Conservation (phyloP, 2,329 filamentous ascomycete genomes). For the Septoria linicola region DNA sequence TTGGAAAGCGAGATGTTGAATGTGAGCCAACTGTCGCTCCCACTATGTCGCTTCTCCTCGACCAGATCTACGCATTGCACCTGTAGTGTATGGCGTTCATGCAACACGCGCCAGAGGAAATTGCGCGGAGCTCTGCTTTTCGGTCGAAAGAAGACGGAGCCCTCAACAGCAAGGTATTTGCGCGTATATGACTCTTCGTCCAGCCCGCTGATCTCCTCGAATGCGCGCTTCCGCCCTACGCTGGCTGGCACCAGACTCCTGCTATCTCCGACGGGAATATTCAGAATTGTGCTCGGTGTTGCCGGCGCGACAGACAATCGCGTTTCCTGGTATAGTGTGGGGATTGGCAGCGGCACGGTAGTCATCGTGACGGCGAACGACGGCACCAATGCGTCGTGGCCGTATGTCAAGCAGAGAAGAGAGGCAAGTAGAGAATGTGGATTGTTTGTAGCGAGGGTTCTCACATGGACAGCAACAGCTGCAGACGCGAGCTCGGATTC, state of each 20-base stretch:
- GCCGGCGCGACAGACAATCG: constrained; percentile 28
- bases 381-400: constrained; percentile 2
- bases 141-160: constrained; percentile 80
- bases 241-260: constrained; percentile 38
- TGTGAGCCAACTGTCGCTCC: constrained; percentile 54
- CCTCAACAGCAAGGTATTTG: constrained; percentile 71
- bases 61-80: constrained; percentile 79
- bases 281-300: constrained; percentile 56
- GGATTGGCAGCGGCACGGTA: constrained; percentile 15
- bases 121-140: constrained; percentile 73
- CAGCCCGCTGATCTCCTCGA: constrained; percentile 47
- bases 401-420: background rate
- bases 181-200: constrained; percentile 73
- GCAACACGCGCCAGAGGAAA: constrained; percentile 87
- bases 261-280: constrained; percentile 63
- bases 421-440: background rate
- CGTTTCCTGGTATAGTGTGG: constrained; percentile 33
- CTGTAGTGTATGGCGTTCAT: constrained; percentile 76
- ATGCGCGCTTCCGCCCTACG: constrained; percentile 36
- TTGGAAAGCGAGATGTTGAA: constrained; percentile 81
- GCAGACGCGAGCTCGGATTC: too few species aligned
- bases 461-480: too few species aligned
- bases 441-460: too few species aligned
- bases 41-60: constrained; percentile 48
- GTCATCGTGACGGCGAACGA: constrained; percentile 10